phyloP scores from a whole-genome alignment of 768 basidiomycete genomes.

The Mycena pura region DNA sequence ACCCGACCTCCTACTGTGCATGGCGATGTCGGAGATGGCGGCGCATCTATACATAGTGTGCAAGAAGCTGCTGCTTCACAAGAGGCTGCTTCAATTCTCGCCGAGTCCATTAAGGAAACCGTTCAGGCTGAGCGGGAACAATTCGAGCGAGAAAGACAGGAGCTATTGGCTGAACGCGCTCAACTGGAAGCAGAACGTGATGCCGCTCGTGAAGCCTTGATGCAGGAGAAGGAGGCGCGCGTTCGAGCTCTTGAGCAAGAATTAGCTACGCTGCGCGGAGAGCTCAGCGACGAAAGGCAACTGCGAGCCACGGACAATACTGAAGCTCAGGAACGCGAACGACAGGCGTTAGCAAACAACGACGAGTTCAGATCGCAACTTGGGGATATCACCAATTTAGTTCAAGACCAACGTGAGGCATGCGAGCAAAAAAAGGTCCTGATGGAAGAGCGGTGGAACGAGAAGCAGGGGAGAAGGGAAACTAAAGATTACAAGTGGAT shows the following conservation, averaged over 20 bases:
- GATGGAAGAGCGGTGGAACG: constrained; percentile 67
- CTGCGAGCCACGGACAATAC: constrained; percentile 63
- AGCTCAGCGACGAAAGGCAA: constrained; percentile 69
- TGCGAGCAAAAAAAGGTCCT: constrained; percentile 64
- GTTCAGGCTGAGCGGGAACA: constrained; percentile 68
- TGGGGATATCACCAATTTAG: constrained; percentile 72
- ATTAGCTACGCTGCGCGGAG: constrained; percentile 58
- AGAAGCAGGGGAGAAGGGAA: constrained; percentile 63
- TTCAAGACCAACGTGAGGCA: constrained; percentile 70
- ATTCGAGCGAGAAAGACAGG: constrained; percentile 59
- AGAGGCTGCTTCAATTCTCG: constrained; percentile 63
- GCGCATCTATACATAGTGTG: constrained; percentile 44
- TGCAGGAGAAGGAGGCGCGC: constrained; percentile 60
- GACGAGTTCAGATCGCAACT: constrained; percentile 70
- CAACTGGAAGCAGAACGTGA: constrained; percentile 55
- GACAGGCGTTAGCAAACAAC: constrained; percentile 62
- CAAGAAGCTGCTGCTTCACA: constrained; percentile 51
- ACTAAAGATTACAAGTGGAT: constrained; percentile 64
- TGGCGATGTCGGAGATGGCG: constrained; percentile 39
- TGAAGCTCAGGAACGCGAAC: constrained; percentile 66
- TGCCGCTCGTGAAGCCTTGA: constrained; percentile 52
- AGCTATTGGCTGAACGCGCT: constrained; percentile 60
- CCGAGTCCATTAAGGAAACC: constrained; percentile 63
- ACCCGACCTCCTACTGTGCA: constrained; percentile 29
- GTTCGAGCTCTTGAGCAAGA: constrained; percentile 70